A percentile compares a stretch with the other conserved stretches of the same genome.
phyloP scores from a whole-genome alignment of 1,284 basidiomycete genomes.

The Cryptococcus depauperatus region DNA sequence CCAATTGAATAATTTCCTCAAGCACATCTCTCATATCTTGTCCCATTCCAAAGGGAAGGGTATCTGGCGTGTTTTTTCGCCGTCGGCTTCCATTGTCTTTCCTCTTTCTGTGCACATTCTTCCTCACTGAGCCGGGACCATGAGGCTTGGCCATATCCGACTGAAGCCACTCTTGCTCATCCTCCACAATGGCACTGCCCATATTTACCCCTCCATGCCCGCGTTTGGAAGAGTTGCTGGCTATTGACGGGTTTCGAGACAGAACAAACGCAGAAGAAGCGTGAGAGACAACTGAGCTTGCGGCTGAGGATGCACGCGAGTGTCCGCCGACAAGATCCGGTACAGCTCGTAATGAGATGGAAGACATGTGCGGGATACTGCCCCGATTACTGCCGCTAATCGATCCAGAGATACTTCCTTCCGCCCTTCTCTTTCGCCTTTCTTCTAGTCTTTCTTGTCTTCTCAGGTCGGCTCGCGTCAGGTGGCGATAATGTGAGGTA shows the following conservation, averaged over 20 bases:
- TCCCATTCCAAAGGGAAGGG: constrained; percentile 28
- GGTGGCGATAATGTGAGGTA: constrained; percentile 38
- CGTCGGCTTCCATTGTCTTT: not conserved
- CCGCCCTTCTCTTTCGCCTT: constrained; percentile 26
- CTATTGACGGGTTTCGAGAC: constrained; percentile 25
- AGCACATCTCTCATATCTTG: constrained; percentile 43
- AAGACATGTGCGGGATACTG: constrained; percentile 23
- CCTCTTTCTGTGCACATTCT: constrained; percentile 4
- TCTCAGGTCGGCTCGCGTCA: constrained; percentile 36
- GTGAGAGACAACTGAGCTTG: constrained; percentile 25
- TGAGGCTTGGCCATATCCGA: constrained; percentile 10
- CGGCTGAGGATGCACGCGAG: constrained; percentile 30
- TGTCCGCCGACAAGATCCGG: constrained; percentile 32
- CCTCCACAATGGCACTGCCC: constrained; percentile 36
- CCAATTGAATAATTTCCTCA: constrained; percentile 46
- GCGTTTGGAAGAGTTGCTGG: constrained; percentile 25
- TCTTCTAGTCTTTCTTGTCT: constrained; percentile 33
- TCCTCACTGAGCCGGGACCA: constrained; percentile 6
- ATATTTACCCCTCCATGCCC: constrained; percentile 22
- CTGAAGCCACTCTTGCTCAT: constrained; percentile 30
- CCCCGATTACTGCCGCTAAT: constrained; percentile 16
- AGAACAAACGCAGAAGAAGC: constrained; percentile 23
- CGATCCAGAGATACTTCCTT: constrained; percentile 22
- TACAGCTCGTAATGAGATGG: constrained; percentile 20
- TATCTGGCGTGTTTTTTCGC: constrained; percentile 13